Conservation (phyloP, 108 stramenopile genomes). For the Nannochloropsis salina region DNA sequence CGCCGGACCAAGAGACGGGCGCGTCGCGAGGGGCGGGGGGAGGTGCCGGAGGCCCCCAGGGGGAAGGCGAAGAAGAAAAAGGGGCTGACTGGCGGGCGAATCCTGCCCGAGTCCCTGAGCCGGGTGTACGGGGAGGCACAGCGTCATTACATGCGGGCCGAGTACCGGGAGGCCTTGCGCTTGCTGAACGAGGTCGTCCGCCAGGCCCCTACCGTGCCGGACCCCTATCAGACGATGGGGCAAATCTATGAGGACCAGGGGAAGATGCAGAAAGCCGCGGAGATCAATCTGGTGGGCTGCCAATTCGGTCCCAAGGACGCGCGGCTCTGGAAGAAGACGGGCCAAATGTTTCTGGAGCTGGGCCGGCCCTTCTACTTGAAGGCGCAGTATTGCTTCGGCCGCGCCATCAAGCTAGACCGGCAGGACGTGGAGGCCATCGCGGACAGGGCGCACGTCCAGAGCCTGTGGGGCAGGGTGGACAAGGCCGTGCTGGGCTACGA, state of each 20-base stretch:
- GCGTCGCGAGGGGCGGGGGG: neutral
- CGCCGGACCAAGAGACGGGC: neutral
- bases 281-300: neutral
- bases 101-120: neutral
- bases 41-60: neutral
- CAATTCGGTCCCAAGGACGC: neutral
- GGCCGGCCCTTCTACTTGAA: neutral
- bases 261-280: neutral
- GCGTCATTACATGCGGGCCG: neutral
- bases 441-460: neutral
- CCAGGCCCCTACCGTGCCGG: neutral
- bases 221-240: neutral
- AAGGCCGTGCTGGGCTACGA: slow-evolving; percentile 11
- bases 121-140: neutral
- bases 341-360: neutral
- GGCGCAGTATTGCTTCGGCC: neutral
- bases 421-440: neutral
- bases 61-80: neutral
- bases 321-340: neutral
- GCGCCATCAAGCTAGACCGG: neutral
- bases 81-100: neutral
- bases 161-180: neutral
- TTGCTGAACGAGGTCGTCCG: neutral
- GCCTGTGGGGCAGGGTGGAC: neutral
- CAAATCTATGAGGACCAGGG: slow-evolving; percentile 20